Evolutionary conservation across 768 basidiomycete genomes (phyloP), one percentile per base, ranked within the genome.

Genomic region (Thelephora ganbajun): DNA sequence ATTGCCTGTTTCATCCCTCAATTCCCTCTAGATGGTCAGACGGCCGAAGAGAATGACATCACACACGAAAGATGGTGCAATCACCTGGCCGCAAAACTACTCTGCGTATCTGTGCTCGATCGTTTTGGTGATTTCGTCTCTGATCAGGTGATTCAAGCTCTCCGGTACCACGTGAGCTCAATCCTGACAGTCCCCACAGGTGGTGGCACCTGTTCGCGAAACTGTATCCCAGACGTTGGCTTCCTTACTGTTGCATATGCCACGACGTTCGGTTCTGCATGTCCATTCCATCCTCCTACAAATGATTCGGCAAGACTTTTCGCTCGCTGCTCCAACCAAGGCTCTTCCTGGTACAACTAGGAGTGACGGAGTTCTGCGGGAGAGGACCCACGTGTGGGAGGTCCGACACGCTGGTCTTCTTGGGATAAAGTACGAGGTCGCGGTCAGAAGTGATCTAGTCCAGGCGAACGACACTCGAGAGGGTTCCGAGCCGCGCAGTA

Each of bases 71-170:
- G 73, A 55, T 94, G 91, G 91, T 90, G 87, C 62, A 93, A 93
- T 51, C 79, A 82, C 49, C 66, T 98, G 13, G 83, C 89, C 2
- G 78, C 87, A 9, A 83, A 83, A 54, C 76, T 96, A 45, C 74
- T 98, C 2, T 84, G 82, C 55, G 79, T 98, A 7, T 85, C 98
- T 52, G 85, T 94, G 30, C 70, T 97, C 20, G 96, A 99, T 61
- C 80, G 96, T n/a, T 99, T 99, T 56, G 91, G 93, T 2, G 96
- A 99, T 64, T 99, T 93, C 59, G 80, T 96, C 33, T 87, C 91
- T 0, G 96, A 99, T 60, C 92, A 93, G 68, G 74, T 30, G 26
- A 30, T 73, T 36, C 33, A 66, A 53, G 26, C 26, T 19, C 22
- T 30, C n/a, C 33, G 14, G 12, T n/a, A 35, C 13, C 19, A 13